Percentiles rank a stretch among this genome's conserved stretches.
phyloP scores from a whole-genome alignment of 495 filamentous ascomycete genomes.

The Collariella sp. region DNA sequence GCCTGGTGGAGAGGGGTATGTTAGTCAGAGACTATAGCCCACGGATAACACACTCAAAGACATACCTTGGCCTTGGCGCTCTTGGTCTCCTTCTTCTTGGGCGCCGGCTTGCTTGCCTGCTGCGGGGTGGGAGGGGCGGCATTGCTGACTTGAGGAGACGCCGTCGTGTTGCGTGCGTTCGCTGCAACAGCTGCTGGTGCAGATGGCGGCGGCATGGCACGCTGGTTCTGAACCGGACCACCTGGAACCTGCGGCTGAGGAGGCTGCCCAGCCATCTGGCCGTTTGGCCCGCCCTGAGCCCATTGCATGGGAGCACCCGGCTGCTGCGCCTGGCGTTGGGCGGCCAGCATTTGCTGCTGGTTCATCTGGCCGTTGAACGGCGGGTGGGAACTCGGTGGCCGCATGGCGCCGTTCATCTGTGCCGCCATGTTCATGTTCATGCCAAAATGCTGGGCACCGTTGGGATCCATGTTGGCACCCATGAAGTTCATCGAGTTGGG shows the following conservation, averaged over 20 bases:
- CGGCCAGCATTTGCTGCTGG: slow-evolving; percentile 29
- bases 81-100: slow-evolving; percentile 78
- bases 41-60: slow-evolving; percentile 13
- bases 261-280: slow-evolving; percentile 54
- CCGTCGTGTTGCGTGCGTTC: slow-evolving; percentile 55
- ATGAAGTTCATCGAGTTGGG: slow-evolving; percentile 75
- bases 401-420: slow-evolving; percentile 66
- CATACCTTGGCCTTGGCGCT: slow-evolving; percentile 68
- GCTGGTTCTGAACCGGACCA: slow-evolving; percentile 58
- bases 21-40: slow-evolving; percentile 13
- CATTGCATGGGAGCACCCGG: slow-evolving; percentile 39
- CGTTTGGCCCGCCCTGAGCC: slow-evolving; percentile 56
- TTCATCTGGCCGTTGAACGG: slow-evolving; percentile 59
- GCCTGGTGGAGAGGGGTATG: slow-evolving; percentile 32
- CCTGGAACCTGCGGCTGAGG: slow-evolving; percentile 53
- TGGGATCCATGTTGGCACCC: slow-evolving; percentile 54
- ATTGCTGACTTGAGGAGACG: slow-evolving; percentile 66
- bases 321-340: slow-evolving; percentile 31
- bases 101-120: slow-evolving; percentile 65
- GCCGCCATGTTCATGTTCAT: slow-evolving; percentile 38
- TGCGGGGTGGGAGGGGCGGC: slow-evolving; percentile 83
- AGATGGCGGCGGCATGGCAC: slow-evolving; percentile 83
- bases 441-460: slow-evolving; percentile 19
- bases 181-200: slow-evolving; percentile 50
- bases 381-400: slow-evolving; percentile 82